Percentiles rank a stretch among this genome's conserved stretches.
Evolutionary conservation across 2,329 filamentous ascomycete species (phyloP).

Genomic region (Plectosphaerella plurivora): DNA sequence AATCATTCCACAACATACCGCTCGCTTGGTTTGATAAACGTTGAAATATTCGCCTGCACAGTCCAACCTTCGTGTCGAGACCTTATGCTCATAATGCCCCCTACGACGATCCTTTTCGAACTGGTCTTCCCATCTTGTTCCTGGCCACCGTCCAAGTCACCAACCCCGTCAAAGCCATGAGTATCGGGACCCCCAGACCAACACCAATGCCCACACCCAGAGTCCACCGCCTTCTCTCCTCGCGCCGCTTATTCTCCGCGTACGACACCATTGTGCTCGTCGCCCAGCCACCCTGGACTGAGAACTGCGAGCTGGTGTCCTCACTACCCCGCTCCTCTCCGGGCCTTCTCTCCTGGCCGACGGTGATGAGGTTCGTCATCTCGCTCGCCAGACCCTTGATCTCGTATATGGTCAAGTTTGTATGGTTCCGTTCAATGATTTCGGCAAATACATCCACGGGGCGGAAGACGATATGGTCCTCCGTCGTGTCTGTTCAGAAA

Average conservation of each 20-base stretch:
- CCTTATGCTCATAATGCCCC: too few relatives aligned
- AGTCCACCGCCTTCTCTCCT: slow-evolving; percentile 4
- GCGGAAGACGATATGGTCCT: neutral
- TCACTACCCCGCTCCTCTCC: neutral
- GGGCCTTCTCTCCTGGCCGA: neutral
- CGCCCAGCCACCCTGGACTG: neutral
- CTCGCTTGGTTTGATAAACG: too few relatives aligned
- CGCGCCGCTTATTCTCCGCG: neutral
- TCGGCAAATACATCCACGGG: neutral
- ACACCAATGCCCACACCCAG: slow-evolving; percentile 5
- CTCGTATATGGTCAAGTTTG: neutral
- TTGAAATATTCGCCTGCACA: too few relatives aligned
- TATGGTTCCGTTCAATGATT: neutral
- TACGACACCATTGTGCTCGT: neutral
- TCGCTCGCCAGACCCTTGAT: neutral
- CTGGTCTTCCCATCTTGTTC: neutral
- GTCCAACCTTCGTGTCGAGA: too few relatives aligned
- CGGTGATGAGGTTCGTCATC: neutral
- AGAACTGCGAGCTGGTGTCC: neutral
- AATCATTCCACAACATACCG: too few relatives aligned
- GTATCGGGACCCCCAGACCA: slow-evolving; percentile 2
- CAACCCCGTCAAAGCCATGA: neutral
- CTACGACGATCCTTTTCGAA: neutral
- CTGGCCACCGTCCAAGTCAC: neutral
- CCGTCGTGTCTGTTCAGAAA: neutral